phyloP scores from a whole-genome alignment of 139 green algal genomes.

The Microglena sp. region DNA sequence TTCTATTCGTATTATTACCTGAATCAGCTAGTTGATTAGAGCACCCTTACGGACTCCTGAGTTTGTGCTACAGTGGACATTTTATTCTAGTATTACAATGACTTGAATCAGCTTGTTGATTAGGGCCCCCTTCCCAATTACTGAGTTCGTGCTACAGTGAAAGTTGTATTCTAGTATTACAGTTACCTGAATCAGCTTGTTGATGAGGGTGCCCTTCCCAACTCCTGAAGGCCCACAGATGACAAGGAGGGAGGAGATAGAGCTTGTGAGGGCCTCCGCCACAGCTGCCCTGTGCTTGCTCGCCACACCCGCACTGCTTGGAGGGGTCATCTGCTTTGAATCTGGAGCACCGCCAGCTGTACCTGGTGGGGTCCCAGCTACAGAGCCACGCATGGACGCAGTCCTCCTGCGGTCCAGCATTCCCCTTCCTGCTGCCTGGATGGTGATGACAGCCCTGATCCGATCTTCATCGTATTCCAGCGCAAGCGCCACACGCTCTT shows the following conservation, averaged over 20 bases:
- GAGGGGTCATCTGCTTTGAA: too few species aligned
- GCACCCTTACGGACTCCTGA: too few species aligned
- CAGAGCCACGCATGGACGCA: neutral
- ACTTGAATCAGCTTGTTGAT: constrained; percentile 49
- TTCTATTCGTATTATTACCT: constrained; percentile 11
- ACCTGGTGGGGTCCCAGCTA: neutral
- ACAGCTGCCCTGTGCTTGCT: neutral
- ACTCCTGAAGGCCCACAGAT: constrained; percentile 74
- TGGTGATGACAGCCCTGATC: neutral
- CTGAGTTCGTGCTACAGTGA: too few species aligned
- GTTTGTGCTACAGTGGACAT: too few species aligned
- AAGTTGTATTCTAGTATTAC: too few species aligned
- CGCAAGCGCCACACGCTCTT: too few species aligned
- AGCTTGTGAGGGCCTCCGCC: neutral
- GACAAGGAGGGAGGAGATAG: constrained; percentile 40
- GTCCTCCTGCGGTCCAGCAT: constrained; percentile 1
- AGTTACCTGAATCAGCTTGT: constrained; percentile 42
- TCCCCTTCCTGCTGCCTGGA: constrained; percentile 1
- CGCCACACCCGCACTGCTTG: too few species aligned
- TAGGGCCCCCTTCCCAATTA: too few species aligned
- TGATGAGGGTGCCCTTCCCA: constrained; percentile 81
- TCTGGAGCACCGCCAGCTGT: neutral
- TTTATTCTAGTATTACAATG: constrained; percentile 19
- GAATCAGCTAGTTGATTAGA: too few species aligned
- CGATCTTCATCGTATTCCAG: neutral